Conservation (phyloP, 129 eudicot species). For the Chrysanthemum makinoi region DNA sequence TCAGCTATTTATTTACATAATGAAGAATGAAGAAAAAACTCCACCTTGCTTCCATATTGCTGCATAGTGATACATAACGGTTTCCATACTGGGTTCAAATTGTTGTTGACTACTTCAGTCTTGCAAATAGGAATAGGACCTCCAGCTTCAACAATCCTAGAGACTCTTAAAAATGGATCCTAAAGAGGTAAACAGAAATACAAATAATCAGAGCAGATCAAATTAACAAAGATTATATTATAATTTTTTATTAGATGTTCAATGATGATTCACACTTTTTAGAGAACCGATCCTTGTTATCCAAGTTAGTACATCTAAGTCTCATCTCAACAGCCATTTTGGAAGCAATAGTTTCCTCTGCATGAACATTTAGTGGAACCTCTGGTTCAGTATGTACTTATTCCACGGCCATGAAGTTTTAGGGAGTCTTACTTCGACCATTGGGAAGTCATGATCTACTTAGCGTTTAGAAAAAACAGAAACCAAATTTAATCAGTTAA, state of each 20-base stretch:
- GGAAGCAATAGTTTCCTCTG: slow-evolving; percentile 84
- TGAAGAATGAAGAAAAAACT: not conserved
- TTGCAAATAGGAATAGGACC: slow-evolving; percentile 74
- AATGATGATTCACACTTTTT: slow-evolving; percentile 68
- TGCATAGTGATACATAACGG: slow-evolving; percentile 70
- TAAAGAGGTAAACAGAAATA: slow-evolving; percentile 24
- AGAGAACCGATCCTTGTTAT: slow-evolving; percentile 81
- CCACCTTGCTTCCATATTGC: slow-evolving; percentile 85
- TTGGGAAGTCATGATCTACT: slow-evolving; percentile 72
- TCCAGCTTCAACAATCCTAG: slow-evolving; percentile 74
- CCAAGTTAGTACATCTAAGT: slow-evolving; percentile 62
- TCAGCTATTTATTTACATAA: slow-evolving; percentile 2
- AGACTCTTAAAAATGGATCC: slow-evolving; percentile 95
- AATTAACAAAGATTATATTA: slow-evolving; percentile 9
- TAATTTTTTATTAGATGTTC: slow-evolving; percentile 3
- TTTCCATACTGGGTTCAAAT: slow-evolving; percentile 84
- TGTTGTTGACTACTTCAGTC: slow-evolving; percentile 86
- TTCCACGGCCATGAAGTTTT: slow-evolving; percentile 52
- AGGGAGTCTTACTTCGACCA: slow-evolving; percentile 63
- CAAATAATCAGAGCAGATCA: not conserved
- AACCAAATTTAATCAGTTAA: not conserved
- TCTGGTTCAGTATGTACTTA: slow-evolving; percentile 40
- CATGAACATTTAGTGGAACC: slow-evolving; percentile 72
- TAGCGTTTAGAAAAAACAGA: slow-evolving; percentile 9
- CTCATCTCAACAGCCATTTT: slow-evolving; percentile 70